Evolutionary conservation across 2,329 filamentous ascomycete species (phyloP), one percentile per base, ranked within the genome.

Genomic region (Xylaria multiplex): DNA sequence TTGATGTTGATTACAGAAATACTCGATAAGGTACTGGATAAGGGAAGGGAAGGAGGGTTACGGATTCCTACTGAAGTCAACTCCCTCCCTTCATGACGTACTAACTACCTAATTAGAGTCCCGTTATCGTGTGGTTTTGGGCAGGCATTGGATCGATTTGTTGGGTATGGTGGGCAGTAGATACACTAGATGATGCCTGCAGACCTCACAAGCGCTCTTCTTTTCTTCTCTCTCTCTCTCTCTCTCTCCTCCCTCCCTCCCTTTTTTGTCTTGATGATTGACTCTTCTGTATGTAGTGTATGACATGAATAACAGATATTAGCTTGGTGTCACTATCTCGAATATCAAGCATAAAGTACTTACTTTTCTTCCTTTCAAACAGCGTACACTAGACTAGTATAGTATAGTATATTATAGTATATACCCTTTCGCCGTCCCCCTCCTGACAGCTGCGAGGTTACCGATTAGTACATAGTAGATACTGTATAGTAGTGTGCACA

Each of bases 391-490:
- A n/a, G n/a, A n/a, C n/a, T n/a, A n/a, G n/a, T n/a, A n/a, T n/a
- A n/a, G n/a, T n/a, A n/a, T 40, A 16, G 35, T 22, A 2, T 8
- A 16, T 35, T 27, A 27, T 27, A 27, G 27, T 59, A 37, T 37
- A 2, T 8, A 8, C 24, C 22, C 30, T 40, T 49, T 49, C 42
- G 19, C 9, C 40, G 22, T 42, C 43, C 32, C 13, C 42, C 22
- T 50, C 48, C 22, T 55, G 54, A 59, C 46, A 55, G 48, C 22
- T 45, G 62, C 35, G 56, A 24, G 27, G 56, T 46, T 14, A 9
- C 35, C 4, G 32, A 14, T 54, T 42, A 53, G 14, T 35, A n/a
- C 16, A 19, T 6, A 8, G 27, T 30, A 37, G 11, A 16, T 11
- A 42, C 16, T 50, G 53, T 13, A 58, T 27, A 52, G 43, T 48